Conservation (phyloP, 164 flowering plant genomes). For the Vitis rupestris region DNA sequence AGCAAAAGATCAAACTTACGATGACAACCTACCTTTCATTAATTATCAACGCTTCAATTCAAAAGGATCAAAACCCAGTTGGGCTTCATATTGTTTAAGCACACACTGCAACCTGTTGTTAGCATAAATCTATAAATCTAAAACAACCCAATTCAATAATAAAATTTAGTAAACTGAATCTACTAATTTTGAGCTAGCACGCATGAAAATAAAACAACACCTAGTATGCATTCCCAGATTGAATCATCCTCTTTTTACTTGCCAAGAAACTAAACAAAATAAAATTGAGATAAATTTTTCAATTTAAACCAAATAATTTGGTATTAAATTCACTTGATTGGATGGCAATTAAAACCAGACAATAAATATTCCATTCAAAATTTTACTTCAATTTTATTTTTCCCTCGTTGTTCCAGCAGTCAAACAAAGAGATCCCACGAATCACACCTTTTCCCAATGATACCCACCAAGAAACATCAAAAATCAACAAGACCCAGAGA, state of each 20-base stretch:
- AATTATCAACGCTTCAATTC: no score
- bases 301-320: background rate
- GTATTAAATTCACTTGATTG: background rate
- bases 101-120: background rate
- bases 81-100: no score
- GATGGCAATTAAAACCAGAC: no score
- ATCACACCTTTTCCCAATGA: background rate
- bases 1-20: no score
- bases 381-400: background rate
- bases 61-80: background rate
- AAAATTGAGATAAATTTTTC: background rate
- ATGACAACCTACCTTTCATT: no score
- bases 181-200: background rate
- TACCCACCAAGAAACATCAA: background rate
- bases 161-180: background rate
- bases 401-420: background rate
- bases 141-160: background rate
- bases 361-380: background rate
- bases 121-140: background rate
- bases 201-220: background rate
- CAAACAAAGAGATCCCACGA: conserved; percentile 3
- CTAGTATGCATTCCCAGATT: background rate
- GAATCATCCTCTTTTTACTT: background rate
- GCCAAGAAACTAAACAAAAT: background rate
- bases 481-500: conserved; percentile 6